Evolutionary conservation across 495 filamentous ascomycete genomes (phyloP), one percentile per base, ranked within the genome.

Genomic region (Xylaria acuta): DNA sequence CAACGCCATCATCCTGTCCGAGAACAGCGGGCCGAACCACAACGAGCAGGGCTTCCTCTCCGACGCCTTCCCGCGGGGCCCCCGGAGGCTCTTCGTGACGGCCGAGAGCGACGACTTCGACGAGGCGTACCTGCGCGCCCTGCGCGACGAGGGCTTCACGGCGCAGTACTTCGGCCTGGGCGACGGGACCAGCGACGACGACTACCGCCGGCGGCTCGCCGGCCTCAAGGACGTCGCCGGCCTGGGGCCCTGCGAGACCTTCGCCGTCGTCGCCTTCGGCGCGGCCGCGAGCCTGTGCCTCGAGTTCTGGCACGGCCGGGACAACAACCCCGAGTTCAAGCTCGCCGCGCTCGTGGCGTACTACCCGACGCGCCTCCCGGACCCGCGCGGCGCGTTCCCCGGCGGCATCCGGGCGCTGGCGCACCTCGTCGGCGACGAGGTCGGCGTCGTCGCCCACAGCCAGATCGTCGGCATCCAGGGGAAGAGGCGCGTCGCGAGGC

Each of bases 101-200:
- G 84, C 90, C 7, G 90, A 93, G 74, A 82, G 80, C 16, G 80
- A 82, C 53, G 89, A 90, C 4, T 93, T 92, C 73, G 90, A 92
- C 75, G 67, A 78, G 8, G 77, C 86, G 6, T 88, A 86, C 0
- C 69, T 91, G 38, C 81, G 83, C 22, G 83, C 85, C 36, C 93
- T 91, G 91, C 82, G 83, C 36, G 87, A 87, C 65, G 91, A 94
- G 74, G 91, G 91, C 18, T 93, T 92, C 78, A 80, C 87, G 40
- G 89, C 91, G 3, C 77, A 84, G 2, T 93, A 93, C 72, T 60
- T 92, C 0, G 86, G 90, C 0, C 83, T 89, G 72, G 82, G 85
- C 20, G 54, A 54, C 14, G 49, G 34, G 11, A 77, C 80, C 7
- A 86, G 85, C 22, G 87, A 84, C 5, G 87, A 88, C 66, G 82